Conservation (phyloP, 331 rosid species). For the Malus hybrid region DNA sequence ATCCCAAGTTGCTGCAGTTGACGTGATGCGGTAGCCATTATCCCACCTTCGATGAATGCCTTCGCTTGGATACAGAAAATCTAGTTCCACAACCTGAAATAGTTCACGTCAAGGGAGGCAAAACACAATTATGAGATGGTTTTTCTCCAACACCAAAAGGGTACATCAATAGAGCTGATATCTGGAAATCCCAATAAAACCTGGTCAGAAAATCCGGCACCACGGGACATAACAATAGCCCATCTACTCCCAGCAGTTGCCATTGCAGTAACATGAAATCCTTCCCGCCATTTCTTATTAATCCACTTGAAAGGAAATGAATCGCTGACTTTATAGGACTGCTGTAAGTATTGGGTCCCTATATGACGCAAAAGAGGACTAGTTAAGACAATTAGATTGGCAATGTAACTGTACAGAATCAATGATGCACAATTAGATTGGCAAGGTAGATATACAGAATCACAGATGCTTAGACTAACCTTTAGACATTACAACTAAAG, state of each 20-base stretch:
- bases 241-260: conserved; percentile 46
- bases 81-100: conserved; percentile 44
- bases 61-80: conserved; percentile 50
- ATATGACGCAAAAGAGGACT: conserved; percentile 9
- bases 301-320: conserved; percentile 55
- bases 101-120: neutral
- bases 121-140: neutral
- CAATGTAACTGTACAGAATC: neutral
- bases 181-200: conserved; percentile 9
- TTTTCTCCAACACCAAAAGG: neutral
- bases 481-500: conserved; percentile 90
- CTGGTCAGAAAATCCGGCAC: conserved; percentile 48
- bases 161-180: neutral
- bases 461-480: conserved; percentile 40
- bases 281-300: conserved; percentile 51
- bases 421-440: neutral
- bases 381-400: neutral
- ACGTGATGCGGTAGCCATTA: conserved; percentile 41
- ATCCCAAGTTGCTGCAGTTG: conserved; percentile 49
- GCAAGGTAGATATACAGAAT: neutral
- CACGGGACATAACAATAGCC: conserved; percentile 51
- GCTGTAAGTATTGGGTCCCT: conserved; percentile 48
- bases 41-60: conserved; percentile 54
- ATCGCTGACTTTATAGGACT: conserved; percentile 49
- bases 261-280: conserved; percentile 46